Percentiles rank a stretch among this genome's conserved stretches.
Evolutionary conservation across 2,329 filamentous ascomycete genomes (phyloP).

Genomic region (Colletotrichum tropicale): DNA sequence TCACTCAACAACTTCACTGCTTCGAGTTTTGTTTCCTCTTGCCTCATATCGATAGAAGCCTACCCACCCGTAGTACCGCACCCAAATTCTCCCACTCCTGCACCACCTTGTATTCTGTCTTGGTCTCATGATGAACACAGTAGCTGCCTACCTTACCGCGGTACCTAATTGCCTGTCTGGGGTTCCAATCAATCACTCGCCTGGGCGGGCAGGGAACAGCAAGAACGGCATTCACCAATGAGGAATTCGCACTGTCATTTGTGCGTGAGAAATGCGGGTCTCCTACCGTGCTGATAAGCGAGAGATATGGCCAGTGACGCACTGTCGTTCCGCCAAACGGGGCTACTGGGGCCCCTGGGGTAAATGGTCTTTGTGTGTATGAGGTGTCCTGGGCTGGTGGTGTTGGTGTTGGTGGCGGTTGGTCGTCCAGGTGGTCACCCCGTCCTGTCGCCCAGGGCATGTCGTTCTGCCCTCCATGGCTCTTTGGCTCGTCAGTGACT

Average conservation of each 20-base stretch:
- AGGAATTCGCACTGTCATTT: slow-evolving; percentile 12
- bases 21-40: not conserved
- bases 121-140: not conserved
- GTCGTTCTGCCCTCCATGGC: not conserved
- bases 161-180: no score
- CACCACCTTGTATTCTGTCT: not conserved
- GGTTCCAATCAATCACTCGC: not conserved
- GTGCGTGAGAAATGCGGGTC: slow-evolving; percentile 9
- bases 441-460: not conserved
- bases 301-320: not conserved
- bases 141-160: not conserved
- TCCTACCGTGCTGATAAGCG: slow-evolving; percentile 13
- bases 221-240: not conserved
- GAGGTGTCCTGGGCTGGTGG: not conserved
- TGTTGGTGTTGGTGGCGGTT: not conserved
- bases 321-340: not conserved
- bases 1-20: not conserved
- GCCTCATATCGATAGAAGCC: not conserved
- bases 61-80: not conserved
- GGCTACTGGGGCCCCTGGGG: not conserved
- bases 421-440: not conserved
- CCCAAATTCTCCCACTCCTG: not conserved
- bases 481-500: not conserved
- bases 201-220: not conserved
- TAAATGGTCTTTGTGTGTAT: not conserved